Percentiles rank a stretch among this genome's conserved stretches.
Evolutionary conservation across 257 asterid genomes (phyloP).

Genomic region (Osmanthus fragrans): DNA sequence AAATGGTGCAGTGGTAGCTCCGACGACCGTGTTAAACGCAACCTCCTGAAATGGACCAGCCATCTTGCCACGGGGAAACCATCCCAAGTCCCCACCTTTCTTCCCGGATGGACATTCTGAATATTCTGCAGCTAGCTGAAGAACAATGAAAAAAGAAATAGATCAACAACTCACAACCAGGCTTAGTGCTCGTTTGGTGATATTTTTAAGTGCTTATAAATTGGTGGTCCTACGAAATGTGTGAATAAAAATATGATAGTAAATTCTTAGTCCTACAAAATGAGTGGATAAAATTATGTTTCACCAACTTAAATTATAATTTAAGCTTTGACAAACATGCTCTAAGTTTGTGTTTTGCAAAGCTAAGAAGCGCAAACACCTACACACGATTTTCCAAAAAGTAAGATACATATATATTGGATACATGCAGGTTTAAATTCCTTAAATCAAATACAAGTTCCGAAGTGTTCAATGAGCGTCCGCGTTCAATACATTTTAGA

Average conservation of each 20-base stretch:
- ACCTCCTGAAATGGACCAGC: constrained; percentile 99
- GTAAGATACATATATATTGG: not conserved
- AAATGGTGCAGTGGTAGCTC: constrained; percentile 86
- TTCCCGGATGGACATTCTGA: constrained; percentile 99
- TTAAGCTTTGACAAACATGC: too few species aligned
- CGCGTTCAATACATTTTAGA: not conserved
- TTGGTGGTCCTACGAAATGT: too few species aligned
- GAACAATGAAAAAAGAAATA: not conserved
- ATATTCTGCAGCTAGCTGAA: constrained; percentile 83
- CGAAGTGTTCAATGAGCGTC: not conserved
- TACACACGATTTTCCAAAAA: not conserved
- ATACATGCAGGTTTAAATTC: too few species aligned
- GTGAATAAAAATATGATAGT: too few species aligned
- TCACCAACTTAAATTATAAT: too few species aligned
- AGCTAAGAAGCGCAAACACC: not conserved
- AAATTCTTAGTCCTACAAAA: too few species aligned
- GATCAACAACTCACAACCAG: not conserved
- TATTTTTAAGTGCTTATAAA: too few species aligned
- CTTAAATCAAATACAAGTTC: not conserved
- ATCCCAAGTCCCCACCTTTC: constrained; percentile 98
- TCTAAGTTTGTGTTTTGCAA: not conserved
- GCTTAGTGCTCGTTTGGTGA: not conserved
- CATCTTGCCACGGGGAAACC: constrained; percentile 99
- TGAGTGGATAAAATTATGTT: too few species aligned
- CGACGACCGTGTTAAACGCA: constrained; percentile 86